Percentiles rank a stretch among this genome's conserved stretches.
Conservation (phyloP, 2,329 filamentous ascomycete genomes). For the Fusarium subtropicale region DNA sequence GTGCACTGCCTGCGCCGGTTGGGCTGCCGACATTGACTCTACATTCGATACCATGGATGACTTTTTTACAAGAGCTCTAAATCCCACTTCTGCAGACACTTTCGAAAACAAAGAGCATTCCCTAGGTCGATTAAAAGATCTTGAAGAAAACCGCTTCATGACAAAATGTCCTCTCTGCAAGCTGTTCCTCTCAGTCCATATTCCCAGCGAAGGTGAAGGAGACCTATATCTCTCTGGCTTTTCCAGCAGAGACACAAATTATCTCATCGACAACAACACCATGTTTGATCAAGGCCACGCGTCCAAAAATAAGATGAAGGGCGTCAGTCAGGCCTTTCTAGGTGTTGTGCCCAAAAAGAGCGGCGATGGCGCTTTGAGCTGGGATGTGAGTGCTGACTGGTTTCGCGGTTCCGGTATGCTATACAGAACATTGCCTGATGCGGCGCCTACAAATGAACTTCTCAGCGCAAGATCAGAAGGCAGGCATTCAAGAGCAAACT, state of each 20-base stretch:
- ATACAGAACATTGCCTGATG: conserved; percentile 48
- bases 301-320: conserved; percentile 46
- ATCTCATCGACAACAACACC: conserved; percentile 49
- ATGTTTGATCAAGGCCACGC: conserved; percentile 51
- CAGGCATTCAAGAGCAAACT: conserved; percentile 36
- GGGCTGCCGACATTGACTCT: conserved; percentile 51
- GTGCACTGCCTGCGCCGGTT: conserved; percentile 49
- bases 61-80: conserved; percentile 46
- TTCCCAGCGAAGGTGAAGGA: conserved; percentile 48
- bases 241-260: conserved; percentile 52
- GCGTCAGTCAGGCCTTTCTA: conserved; percentile 49
- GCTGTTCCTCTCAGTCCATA: conserved; percentile 51
- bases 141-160: conserved; percentile 51
- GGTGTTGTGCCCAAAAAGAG: conserved; percentile 51
- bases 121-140: conserved; percentile 44
- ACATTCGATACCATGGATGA: conserved; percentile 50
- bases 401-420: conserved; percentile 52
- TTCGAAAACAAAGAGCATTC: conserved; percentile 51
- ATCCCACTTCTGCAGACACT: conserved; percentile 48
- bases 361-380: conserved; percentile 45
- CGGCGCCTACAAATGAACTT: conserved; percentile 38
- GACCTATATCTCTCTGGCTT: conserved; percentile 51
- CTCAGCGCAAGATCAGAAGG: conserved; percentile 40
- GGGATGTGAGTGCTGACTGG: conserved; percentile 50
- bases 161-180: conserved; percentile 53